Percentiles rank a stretch among this genome's conserved stretches.
Conservation (phyloP, 306 rosid species). For the Chamaecrista fasciculata region DNA sequence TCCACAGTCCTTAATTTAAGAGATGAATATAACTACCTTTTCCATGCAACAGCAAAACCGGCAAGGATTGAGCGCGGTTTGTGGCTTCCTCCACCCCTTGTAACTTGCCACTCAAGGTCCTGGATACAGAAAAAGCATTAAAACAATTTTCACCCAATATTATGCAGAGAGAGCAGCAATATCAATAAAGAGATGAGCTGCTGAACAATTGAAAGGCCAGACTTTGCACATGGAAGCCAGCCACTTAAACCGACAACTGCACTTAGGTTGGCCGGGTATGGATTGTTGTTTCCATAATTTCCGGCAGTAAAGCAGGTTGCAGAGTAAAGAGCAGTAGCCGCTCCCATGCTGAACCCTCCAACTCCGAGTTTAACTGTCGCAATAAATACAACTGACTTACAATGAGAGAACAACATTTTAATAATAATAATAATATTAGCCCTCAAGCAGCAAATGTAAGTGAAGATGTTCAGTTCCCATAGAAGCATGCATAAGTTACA, state of each 20-base stretch:
- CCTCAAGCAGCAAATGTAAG: neutral
- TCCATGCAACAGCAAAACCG: slow-evolving; percentile 89
- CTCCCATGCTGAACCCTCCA: slow-evolving; percentile 99
- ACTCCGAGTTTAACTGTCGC: slow-evolving; percentile 87
- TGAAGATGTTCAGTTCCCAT: slow-evolving; percentile 17
- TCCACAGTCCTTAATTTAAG: neutral
- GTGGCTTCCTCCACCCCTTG: slow-evolving; percentile 62
- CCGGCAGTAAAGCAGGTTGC: slow-evolving; percentile 67
- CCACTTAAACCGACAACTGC: slow-evolving; percentile 93
- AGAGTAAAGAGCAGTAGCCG: slow-evolving; percentile 88
- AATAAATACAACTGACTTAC: slow-evolving; percentile 9
- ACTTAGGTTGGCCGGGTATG: slow-evolving; percentile 73
- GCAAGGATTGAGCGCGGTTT: slow-evolving; percentile 70
- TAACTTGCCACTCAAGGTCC: slow-evolving; percentile 67
- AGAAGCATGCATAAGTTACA: slow-evolving; percentile 7
- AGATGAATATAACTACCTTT: slow-evolving; percentile 51
- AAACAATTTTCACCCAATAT: slow-evolving; percentile 17
- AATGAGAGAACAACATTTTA: no score
- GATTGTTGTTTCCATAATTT: slow-evolving; percentile 67
- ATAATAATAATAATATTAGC: neutral
- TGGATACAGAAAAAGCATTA: slow-evolving; percentile 37
- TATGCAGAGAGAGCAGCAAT: neutral
- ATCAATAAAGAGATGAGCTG: slow-evolving; percentile 17
- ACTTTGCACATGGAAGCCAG: slow-evolving; percentile 99
- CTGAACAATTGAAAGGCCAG: slow-evolving; percentile 28